phyloP scores from a whole-genome alignment of 2,329 filamentous ascomycete species.

The Sphaceloma murrayae region DNA sequence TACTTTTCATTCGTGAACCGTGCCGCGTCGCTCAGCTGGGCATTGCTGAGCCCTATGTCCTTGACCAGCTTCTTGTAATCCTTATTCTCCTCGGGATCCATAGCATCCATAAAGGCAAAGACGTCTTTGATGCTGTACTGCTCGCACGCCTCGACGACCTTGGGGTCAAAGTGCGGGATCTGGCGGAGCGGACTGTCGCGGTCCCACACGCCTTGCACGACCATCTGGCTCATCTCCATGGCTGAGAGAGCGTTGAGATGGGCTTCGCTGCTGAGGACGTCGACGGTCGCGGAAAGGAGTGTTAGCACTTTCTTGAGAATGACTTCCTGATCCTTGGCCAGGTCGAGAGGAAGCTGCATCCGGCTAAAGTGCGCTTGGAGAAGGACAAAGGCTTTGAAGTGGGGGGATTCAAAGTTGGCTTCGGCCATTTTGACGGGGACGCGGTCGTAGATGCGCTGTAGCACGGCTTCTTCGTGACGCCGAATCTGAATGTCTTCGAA shows the following conservation, averaged over 20 bases:
- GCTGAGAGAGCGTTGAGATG: slow-evolving; percentile 95
- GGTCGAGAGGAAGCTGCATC: slow-evolving; percentile 90
- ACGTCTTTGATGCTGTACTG: slow-evolving; percentile 81
- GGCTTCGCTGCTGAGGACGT: slow-evolving; percentile 90
- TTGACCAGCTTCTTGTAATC: slow-evolving; percentile 70
- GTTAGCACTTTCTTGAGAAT: slow-evolving; percentile 77
- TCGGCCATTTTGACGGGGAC: slow-evolving; percentile 92
- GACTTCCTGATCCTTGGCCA: slow-evolving; percentile 89
- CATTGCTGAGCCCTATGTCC: slow-evolving; percentile 66
- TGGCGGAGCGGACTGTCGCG: slow-evolving; percentile 94
- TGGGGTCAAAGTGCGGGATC: slow-evolving; percentile 84
- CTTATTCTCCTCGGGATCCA: slow-evolving; percentile 89
- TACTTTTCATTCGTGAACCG: slow-evolving; percentile 95
- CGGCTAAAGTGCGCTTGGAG: slow-evolving; percentile 95
- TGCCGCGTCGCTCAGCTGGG: slow-evolving; percentile 78
- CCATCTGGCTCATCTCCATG: slow-evolving; percentile 99
- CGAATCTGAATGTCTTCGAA: slow-evolving; percentile 93
- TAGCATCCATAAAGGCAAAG: slow-evolving; percentile 96
- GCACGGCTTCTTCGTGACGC: slow-evolving; percentile 77
- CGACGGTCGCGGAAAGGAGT: slow-evolving; percentile 82
- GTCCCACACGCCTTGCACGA: slow-evolving; percentile 98
- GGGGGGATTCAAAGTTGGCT: slow-evolving; percentile 77
- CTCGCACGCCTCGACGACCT: slow-evolving; percentile 73
- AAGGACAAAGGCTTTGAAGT: slow-evolving; percentile 97
- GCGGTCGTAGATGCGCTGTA: slow-evolving; percentile 87